Base-by-base conservation (phyloP, 345 rosid species). In the Populus pruinosa region DNA sequence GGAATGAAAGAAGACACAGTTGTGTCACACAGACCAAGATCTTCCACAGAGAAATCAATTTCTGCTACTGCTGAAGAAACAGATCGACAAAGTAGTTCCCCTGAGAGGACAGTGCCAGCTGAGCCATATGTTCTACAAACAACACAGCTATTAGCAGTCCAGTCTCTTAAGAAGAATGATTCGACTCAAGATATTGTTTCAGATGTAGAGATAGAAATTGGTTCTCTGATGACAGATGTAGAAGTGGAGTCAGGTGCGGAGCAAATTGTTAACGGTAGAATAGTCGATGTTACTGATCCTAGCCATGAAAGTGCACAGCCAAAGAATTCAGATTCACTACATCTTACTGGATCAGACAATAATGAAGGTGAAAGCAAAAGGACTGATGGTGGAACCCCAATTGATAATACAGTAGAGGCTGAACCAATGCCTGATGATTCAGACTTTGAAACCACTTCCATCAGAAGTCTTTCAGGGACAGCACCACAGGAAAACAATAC, bases 291-390 rank as follows among this genome's bases (percentile, higher is more conserved):
- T 69, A 36, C 39, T 76, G 81, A 75, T 43, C 70, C 85, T 72
- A 76, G 70, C 80, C 67, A 76, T 63, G 83, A 81, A 72, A 81
- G 71, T 55, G 50, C 65, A 61, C 75, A 73, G 70, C 17, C 49
- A 76, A 75, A 78, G 47, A 81, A 67, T 73, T 78, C 83, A 69
- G 70, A 77, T 83, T 71, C 73, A 50, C 70, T 33, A 67, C 29
- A 70, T 70, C 67, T 31, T 61, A 67, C 73, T 20, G 76, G 29
- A 66, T 56, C 82, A 67, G 85, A 85, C 69, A 81, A 33, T 29
- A 70, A 29, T 33, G 72, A 79, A 56, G 82, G 64, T 56, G 87
- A 76, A 67, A 81, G 71, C 36, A 76, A 86, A 33, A 83, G 65
- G 67, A 44, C 72, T 75, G 41, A 55, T 84, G 67, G 71, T 67